Evolutionary conservation across 2,329 filamentous ascomycete genomes (phyloP).

Genomic region (Rutstroemia sp.): DNA sequence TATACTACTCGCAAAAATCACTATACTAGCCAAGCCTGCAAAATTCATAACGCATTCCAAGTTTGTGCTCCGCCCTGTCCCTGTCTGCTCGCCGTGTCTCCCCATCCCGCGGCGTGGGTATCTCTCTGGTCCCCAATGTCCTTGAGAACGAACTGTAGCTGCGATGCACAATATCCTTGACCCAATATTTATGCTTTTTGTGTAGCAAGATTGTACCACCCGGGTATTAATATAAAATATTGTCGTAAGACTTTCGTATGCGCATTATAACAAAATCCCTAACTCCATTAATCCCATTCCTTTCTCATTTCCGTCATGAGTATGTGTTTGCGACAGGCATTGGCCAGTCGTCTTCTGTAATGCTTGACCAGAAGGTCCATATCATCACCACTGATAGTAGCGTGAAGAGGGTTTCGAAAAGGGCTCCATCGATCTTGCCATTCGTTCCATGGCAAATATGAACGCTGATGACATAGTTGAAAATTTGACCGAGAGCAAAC

Average conservation of each 20-base stretch:
- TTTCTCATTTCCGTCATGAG: slow-evolving; percentile 19
- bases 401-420: slow-evolving; percentile 93
- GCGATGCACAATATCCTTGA: slow-evolving; percentile 4
- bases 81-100: neutral
- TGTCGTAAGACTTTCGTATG: slow-evolving; percentile 20
- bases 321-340: slow-evolving; percentile 36
- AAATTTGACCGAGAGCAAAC: slow-evolving; percentile 89
- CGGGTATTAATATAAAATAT: slow-evolving; percentile 25
- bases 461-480: slow-evolving; percentile 89
- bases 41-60: slow-evolving; percentile 7
- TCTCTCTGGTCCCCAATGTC: neutral
- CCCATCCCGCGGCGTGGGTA: neutral
- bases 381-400: slow-evolving; percentile 72
- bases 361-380: slow-evolving; percentile 98
- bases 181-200: slow-evolving; percentile 14
- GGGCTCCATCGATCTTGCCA: slow-evolving; percentile 83
- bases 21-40: slow-evolving; percentile 9
- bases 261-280: slow-evolving; percentile 20
- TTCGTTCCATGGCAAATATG: slow-evolving; percentile 79
- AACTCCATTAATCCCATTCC: slow-evolving; percentile 23
- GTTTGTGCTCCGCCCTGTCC: neutral
- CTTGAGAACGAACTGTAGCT: slow-evolving; percentile 4
- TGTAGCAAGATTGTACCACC: slow-evolving; percentile 16
- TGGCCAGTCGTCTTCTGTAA: slow-evolving; percentile 98
- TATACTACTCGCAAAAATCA: slow-evolving; percentile 11